phyloP scores from a whole-genome alignment of 2,329 filamentous ascomycete species.

The Colletotrichum cereale region DNA sequence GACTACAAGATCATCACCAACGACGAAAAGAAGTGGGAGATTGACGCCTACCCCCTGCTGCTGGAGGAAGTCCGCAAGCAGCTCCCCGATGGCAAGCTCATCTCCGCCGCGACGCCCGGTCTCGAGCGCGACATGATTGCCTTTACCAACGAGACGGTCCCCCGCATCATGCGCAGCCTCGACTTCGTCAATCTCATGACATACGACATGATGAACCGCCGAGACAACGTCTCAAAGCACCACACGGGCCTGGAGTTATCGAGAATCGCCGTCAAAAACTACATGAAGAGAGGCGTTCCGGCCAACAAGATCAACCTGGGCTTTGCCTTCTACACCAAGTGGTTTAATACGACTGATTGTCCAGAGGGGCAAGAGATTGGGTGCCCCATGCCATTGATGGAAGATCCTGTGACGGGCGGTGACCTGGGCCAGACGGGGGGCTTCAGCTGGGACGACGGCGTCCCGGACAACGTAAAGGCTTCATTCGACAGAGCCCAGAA shows the following conservation, averaged over 20 bases:
- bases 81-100: constrained; percentile 67
- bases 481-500: constrained; percentile 70
- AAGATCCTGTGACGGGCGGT: constrained; percentile 68
- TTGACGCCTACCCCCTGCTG: constrained; percentile 72
- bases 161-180: constrained; percentile 68
- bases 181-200: constrained; percentile 79
- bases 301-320: constrained; percentile 70
- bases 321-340: constrained; percentile 77
- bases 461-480: constrained; percentile 63
- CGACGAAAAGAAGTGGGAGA: constrained; percentile 69
- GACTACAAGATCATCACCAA: constrained; percentile 78
- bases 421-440: constrained; percentile 69
- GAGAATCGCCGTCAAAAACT: constrained; percentile 66
- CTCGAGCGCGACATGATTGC: constrained; percentile 75
- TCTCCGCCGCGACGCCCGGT: constrained; percentile 78
- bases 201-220: constrained; percentile 79
- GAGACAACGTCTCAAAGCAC: constrained; percentile 73
- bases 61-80: constrained; percentile 68
- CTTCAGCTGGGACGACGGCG: constrained; percentile 71
- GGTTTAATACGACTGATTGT: constrained; percentile 64
- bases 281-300: constrained; percentile 67
- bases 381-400: constrained; percentile 68
- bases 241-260: constrained; percentile 73
- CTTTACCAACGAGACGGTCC: constrained; percentile 69
- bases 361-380: constrained; percentile 59